These are phyloP conservation scores for Colletotrichum caudatum DNA, from an alignment of 2,329 filamentous ascomycete genomes.

Conservation along the genomic window DNA sequence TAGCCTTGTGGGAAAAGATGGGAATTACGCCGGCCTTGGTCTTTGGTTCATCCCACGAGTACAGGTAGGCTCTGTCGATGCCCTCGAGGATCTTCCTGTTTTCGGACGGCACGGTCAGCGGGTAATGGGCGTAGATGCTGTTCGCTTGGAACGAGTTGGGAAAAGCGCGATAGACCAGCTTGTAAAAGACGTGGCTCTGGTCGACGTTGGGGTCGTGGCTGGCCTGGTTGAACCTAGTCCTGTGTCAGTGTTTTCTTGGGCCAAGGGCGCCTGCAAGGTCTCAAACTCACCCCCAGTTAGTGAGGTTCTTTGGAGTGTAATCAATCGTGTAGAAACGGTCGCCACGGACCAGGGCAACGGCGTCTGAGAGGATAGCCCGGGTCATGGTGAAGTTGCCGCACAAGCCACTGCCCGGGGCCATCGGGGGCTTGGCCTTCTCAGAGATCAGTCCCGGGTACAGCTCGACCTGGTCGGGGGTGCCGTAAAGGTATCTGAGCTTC, in stretches of 20 bases:
- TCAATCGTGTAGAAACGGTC: slow-evolving; percentile 74
- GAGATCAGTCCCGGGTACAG: slow-evolving; percentile 65
- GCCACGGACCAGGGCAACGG: slow-evolving; percentile 71
- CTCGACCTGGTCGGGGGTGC: slow-evolving; percentile 71
- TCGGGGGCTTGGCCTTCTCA: slow-evolving; percentile 61
- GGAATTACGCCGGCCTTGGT: slow-evolving; percentile 59
- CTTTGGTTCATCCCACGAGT: slow-evolving; percentile 67
- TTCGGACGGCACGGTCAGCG: slow-evolving; percentile 55
- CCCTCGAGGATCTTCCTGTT: slow-evolving; percentile 70
- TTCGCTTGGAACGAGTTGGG: slow-evolving; percentile 72
- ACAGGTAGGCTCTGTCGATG: slow-evolving; percentile 67
- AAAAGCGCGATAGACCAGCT: slow-evolving; percentile 73
- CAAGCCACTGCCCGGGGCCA: slow-evolving; percentile 60
- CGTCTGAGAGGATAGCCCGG: slow-evolving; percentile 71
- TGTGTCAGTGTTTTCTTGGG: not conserved
- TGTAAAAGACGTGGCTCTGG: slow-evolving; percentile 75
- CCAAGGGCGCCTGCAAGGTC: not conserved
- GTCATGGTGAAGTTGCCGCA: slow-evolving; percentile 60
- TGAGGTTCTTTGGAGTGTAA: slow-evolving; percentile 70
- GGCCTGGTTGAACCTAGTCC: slow-evolving; percentile 56
- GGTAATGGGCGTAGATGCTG: slow-evolving; percentile 74
- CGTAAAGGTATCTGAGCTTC: slow-evolving; percentile 64
- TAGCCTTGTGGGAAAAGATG: slow-evolving; percentile 65
- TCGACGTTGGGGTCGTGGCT: slow-evolving; percentile 69
- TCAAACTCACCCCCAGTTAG: slow-evolving; percentile 71